phyloP scores from a whole-genome alignment of 2,329 filamentous ascomycete genomes.

The Fusarium fujikuroi region DNA sequence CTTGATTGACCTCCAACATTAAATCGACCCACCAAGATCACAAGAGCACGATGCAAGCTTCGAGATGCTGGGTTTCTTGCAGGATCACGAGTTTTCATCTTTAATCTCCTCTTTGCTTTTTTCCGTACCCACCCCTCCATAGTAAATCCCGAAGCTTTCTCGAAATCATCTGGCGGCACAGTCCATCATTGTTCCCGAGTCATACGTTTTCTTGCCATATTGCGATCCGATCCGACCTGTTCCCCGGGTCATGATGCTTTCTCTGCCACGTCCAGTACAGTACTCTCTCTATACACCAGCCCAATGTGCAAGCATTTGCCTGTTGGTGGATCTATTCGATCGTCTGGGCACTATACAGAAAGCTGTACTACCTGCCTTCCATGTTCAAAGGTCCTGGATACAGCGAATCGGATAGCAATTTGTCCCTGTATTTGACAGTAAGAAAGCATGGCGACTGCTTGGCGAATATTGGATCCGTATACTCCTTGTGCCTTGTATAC shows the following conservation, averaged over 20 bases:
- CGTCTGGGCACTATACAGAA: background rate
- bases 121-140: background rate
- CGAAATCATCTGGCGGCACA: conserved; percentile 18
- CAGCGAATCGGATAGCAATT: conserved; percentile 2
- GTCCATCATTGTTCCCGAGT: conserved; percentile 32
- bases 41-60: conserved; percentile 3
- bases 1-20: conserved; percentile 13
- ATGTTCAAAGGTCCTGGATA: background rate
- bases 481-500: conserved; percentile 16
- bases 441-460: background rate
- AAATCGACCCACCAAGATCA: conserved; percentile 17
- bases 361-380: conserved; percentile 4
- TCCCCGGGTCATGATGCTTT: conserved; percentile 18
- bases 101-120: conserved; percentile 7
- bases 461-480: conserved; percentile 18
- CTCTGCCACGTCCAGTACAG: conserved; percentile 18
- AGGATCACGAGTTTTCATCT: conserved; percentile 17
- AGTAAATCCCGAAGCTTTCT: conserved; percentile 6
- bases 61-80: conserved; percentile 13
- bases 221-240: conserved; percentile 17
- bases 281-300: conserved; percentile 10
- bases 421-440: background rate
- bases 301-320: conserved; percentile 24
- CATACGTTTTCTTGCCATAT: conserved; percentile 38
- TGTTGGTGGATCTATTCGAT: conserved; percentile 12